Percentiles rank a stretch among this genome's conserved stretches.
Evolutionary conservation across 2,329 filamentous ascomycete genomes (phyloP).

Genomic region (Neopestalotiopsis sp.): DNA sequence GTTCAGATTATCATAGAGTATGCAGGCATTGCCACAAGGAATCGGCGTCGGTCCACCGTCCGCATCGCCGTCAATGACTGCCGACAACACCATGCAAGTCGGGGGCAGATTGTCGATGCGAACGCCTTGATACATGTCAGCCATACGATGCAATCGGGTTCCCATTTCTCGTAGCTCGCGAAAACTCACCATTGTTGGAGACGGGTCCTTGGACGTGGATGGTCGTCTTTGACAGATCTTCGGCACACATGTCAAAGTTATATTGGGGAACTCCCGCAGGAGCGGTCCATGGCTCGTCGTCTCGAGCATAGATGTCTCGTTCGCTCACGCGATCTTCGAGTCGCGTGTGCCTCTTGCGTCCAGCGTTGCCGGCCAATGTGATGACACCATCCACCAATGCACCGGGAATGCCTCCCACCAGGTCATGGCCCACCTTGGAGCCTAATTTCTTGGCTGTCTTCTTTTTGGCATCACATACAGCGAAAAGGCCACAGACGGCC

Average conservation of each 20-base stretch:
- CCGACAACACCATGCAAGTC: conserved; percentile 4
- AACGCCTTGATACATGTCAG: neutral
- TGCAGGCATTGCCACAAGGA: conserved; percentile 11
- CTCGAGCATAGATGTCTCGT: neutral
- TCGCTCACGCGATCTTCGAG: neutral
- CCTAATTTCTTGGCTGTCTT: neutral
- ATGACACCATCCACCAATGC: too few relatives aligned
- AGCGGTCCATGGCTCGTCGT: neutral
- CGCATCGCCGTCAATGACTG: neutral
- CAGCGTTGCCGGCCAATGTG: too few relatives aligned
- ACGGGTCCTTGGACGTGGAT: neutral
- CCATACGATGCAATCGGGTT: neutral
- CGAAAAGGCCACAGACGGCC: neutral
- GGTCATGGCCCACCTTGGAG: neutral
- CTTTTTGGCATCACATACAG: neutral
- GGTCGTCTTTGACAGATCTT: neutral
- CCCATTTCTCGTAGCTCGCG: neutral
- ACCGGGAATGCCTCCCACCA: neutral
- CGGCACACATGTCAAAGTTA: conserved; percentile 10
- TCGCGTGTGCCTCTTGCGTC: neutral
- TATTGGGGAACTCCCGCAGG: conserved; percentile 10
- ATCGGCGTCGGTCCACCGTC: neutral
- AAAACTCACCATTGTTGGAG: neutral
- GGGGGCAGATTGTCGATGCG: conserved; percentile 6
- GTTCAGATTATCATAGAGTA: conserved; percentile 4